phyloP scores from a whole-genome alignment of 2,329 filamentous ascomycete genomes.

The Ustilaginoidea virens region DNA sequence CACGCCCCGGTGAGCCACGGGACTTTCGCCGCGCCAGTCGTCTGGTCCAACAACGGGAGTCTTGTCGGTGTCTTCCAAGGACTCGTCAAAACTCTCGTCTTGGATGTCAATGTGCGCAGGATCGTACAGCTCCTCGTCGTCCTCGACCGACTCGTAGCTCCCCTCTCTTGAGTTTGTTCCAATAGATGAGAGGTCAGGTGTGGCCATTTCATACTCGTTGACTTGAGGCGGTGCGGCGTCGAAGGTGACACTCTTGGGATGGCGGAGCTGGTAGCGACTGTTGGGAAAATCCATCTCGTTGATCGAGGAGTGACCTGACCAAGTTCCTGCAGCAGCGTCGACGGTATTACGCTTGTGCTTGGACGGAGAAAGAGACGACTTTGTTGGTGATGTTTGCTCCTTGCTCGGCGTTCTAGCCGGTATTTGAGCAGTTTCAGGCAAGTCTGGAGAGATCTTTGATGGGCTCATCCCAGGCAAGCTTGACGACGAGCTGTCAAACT shows the following conservation, averaged over 20 bases:
- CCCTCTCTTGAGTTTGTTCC: conserved; percentile 82
- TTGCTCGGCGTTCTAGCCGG: conserved; percentile 44
- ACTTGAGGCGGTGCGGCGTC: conserved; percentile 85
- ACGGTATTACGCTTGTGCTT: conserved; percentile 54
- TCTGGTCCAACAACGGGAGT: conserved; percentile 96
- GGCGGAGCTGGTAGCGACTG: conserved; percentile 57
- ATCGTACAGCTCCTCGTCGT: conserved; percentile 47
- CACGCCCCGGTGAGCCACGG: conserved; percentile 17
- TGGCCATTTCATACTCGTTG: conserved; percentile 97
- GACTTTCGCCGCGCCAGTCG: conserved; percentile 72
- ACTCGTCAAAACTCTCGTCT: conserved; percentile 91
- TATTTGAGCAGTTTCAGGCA: conserved; percentile 7
- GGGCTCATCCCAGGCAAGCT: conserved; percentile 18
- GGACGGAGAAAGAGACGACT: conserved; percentile 67
- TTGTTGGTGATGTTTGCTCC: conserved; percentile 64
- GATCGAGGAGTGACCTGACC: conserved; percentile 49
- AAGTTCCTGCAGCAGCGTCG: conserved; percentile 52
- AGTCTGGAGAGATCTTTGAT: conserved; percentile 8
- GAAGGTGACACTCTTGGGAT: conserved; percentile 95
- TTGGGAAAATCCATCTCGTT: conserved; percentile 44
- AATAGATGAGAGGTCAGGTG: conserved; percentile 85
- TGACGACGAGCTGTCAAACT: conserved; percentile 30
- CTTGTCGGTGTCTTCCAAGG: conserved; percentile 89
- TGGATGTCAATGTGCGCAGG: conserved; percentile 24
- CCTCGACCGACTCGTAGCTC: conserved; percentile 76